Evolutionary conservation across 2,329 filamentous ascomycete genomes (phyloP).

Genomic region (Epichloe festucae): DNA sequence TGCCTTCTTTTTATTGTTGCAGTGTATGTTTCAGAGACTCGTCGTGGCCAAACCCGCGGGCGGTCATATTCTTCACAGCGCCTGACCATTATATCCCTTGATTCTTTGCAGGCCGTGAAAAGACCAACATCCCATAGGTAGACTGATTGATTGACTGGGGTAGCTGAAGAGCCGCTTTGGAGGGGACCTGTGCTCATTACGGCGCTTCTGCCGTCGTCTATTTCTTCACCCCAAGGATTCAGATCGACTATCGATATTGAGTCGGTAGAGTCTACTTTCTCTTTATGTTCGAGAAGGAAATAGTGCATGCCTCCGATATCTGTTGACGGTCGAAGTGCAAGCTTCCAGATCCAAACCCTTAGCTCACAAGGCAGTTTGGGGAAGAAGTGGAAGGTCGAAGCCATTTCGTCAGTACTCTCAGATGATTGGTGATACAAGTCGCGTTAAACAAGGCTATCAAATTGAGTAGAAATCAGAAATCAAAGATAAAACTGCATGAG

Average conservation of each 20-base stretch:
- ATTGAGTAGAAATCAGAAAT: background rate
- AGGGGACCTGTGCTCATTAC: background rate
- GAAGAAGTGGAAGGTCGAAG: background rate
- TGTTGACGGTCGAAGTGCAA: background rate
- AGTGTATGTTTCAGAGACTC: no score
- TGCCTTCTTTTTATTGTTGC: accelerated
- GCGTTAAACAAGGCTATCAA: background rate
- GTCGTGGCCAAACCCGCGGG: no score
- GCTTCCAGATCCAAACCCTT: background rate
- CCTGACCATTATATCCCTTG: background rate
- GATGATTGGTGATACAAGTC: background rate
- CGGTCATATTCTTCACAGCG: no score
- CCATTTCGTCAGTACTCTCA: background rate
- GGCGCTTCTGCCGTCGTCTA: background rate
- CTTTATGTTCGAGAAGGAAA: background rate
- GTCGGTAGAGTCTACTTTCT: background rate
- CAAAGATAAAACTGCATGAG: background rate
- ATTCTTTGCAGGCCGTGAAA: background rate
- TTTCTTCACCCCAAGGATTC: background rate
- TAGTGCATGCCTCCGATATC: background rate
- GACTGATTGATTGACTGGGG: background rate
- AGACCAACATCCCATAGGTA: background rate
- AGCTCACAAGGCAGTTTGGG: background rate
- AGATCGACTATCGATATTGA: no score
- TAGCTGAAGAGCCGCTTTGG: background rate